Base-by-base conservation (phyloP, 768 basidiomycete species). In the Coprinellus micaceus region DNA sequence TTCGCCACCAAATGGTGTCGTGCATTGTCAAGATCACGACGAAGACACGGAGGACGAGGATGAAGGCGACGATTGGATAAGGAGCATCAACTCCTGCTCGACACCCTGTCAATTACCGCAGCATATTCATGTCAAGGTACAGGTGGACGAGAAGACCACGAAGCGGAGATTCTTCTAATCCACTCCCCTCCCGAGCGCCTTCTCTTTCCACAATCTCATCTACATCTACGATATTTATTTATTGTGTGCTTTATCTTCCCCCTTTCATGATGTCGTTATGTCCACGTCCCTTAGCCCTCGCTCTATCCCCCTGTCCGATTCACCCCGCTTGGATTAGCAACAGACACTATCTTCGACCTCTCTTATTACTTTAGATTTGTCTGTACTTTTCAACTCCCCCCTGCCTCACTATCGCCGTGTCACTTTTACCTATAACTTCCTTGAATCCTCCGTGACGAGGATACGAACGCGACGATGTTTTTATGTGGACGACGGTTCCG, bases 61-160 rank as follows among this genome's bases (percentile, higher is more conserved):
- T 54, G 83, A 86, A 48, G 91, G 91, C 1, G 96, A 99, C 67
- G 80, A 86, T 61, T 99, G 97, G 97, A 65, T 99, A 58, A 84
- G 81, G 75, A 74, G 69, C 58, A 84, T 98, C 62, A 77, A 72
- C 41, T 73, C 85, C 21, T 96, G 94, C 68, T 85, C 88, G 22
- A 64, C 46, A 51, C 66, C 69, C 11, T 78, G 75, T n/a, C 69
- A 69, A 7, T 57, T 58, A 15, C 79, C 82, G 30, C 70, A 69
- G 25, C 92, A 94, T 70, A 66, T 74, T 49, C 92, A 94, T 70
- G 82, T 88, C 67, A 88, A 86, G 74, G 84, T 91, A 49, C 69
- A 77, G 43, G 75, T 82, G 37, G 88, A 91, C 56, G 91, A 91
- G 69, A 92, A 81, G 69, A 64, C 69, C 33, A 70, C 72, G 59